Conservation (phyloP, 805 yeast genomes). For the Isabelozyma gotoi region DNA sequence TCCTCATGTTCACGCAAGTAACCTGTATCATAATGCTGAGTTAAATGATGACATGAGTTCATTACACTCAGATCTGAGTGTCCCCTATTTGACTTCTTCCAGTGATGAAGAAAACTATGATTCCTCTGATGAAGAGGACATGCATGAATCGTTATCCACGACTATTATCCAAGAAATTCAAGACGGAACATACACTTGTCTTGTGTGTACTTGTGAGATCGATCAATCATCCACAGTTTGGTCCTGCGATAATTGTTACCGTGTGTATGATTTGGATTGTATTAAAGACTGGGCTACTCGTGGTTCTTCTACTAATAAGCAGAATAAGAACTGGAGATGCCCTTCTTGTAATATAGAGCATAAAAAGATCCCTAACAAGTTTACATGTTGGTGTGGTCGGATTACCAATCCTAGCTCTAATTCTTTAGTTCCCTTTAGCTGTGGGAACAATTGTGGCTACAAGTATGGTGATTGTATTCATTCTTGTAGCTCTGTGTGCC, state of each 20-base stretch:
- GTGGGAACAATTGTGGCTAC: conserved; percentile 79
- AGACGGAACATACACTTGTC: conserved; percentile 73
- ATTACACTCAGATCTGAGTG: neutral
- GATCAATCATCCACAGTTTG: conserved; percentile 66
- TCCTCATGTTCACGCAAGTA: neutral
- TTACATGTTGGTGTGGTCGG: conserved; percentile 90
- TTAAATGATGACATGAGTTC: neutral
- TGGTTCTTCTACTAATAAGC: conserved; percentile 62
- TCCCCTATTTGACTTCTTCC: neutral
- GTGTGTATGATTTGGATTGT: conserved; percentile 86
- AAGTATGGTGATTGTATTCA: conserved; percentile 64
- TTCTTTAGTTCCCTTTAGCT: conserved; percentile 71
- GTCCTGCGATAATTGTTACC: conserved; percentile 74
- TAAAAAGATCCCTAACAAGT: conserved; percentile 51
- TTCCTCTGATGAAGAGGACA: conserved; percentile 18
- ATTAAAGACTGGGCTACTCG: conserved; percentile 82
- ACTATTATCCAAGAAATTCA: conserved; percentile 58
- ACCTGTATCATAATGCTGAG: conserved; percentile 1
- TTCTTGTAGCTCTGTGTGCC: conserved; percentile 73
- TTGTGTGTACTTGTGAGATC: conserved; percentile 85
- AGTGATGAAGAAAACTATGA: conserved; percentile 5
- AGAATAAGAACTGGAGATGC: conserved; percentile 73
- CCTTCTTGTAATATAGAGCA: conserved; percentile 70
- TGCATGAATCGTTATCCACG: conserved; percentile 31
- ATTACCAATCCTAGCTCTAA: conserved; percentile 62